Base-by-base conservation (phyloP, 2,329 filamentous ascomycete genomes). In the Nothophoma quercina region DNA sequence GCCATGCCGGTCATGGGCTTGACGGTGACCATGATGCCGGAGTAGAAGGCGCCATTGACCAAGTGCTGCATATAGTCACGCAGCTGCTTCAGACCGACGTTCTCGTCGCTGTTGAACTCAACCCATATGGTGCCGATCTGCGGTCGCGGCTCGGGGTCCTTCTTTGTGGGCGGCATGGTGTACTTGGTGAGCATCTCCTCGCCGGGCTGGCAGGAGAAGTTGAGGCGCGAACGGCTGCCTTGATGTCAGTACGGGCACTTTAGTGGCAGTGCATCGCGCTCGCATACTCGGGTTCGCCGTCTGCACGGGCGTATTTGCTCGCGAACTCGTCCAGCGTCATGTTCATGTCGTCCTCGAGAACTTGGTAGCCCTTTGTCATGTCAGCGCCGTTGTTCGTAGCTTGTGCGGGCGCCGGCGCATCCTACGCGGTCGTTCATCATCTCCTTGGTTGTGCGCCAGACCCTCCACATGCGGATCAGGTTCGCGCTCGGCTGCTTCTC, bases 341-440 rank as follows among this genome's bases (percentile, higher is more conserved):
- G 72, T 88, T 88, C 74, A 96, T 85, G 80, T 99, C 95, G 42
- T 92, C 88, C 62, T 97, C 91, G 29, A 90, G 84, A 33, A 99
- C 83, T 71, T 96, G 89, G 78, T 99, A 99, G 68, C 96, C 95
- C 93, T 97, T 74, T 15, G 19, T 21, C 30, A 38, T 42, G 45
- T 59, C 59, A 67, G 64, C 62, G 55, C 54, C 56, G 29, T 52
- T 38, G 35, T 60, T 40, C 40, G 39, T 22, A 38, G 52, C 49
- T 43, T 36, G 19, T 41, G 46, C 38, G 35, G 36, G 55, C 64
- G 56, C 48, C 59, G 52, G 62, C 58, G 55, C 56, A 67, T 69
- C 89, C 68, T 85, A 96, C 93, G 75, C 93, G 81, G 76, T 98
- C 95, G 57, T 85, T 82, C 65, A 95, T 88, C 93, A 99, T 96